Evolutionary conservation across 352 stramenopile species (phyloP).

Genomic region (Thalassiosira oceanica): DNA sequence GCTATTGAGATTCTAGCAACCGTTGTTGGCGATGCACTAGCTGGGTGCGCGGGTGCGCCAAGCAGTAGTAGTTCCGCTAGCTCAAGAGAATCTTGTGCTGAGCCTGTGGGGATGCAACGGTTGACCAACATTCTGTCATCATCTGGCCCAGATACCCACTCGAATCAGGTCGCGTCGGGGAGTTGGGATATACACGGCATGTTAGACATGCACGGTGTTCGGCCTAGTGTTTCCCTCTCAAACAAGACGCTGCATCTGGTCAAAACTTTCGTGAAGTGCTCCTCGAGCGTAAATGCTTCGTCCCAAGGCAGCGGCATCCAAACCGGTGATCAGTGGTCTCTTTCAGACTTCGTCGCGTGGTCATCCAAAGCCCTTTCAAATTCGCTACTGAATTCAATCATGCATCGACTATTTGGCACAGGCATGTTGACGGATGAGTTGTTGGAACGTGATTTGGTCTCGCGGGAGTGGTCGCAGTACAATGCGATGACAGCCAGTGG

Average conservation of each 20-base stretch:
- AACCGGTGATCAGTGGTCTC: conserved; percentile 31
- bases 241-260: too few relatives aligned
- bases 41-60: background rate
- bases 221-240: too few relatives aligned
- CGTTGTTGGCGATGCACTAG: conserved; percentile 14
- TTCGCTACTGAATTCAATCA: conserved; percentile 53
- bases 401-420: conserved; percentile 62
- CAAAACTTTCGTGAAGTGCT: too few relatives aligned
- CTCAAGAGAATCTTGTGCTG: too few relatives aligned
- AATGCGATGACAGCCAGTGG: too few relatives aligned
- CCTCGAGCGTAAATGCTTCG: background rate
- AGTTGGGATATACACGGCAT: too few relatives aligned
- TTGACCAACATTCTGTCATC: background rate
- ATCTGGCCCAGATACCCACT: background rate
- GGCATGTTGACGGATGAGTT: conserved; percentile 58
- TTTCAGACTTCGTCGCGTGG: conserved; percentile 67
- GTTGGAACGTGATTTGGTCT: conserved; percentile 63
- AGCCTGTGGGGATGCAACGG: conserved; percentile 9
- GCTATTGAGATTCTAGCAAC: conserved; percentile 35
- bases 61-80: background rate
- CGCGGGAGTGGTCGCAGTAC: conserved; percentile 61
- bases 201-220: too few relatives aligned
- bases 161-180: too few relatives aligned
- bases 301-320: background rate
- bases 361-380: conserved; percentile 59